Evolutionary conservation across 106 monocot species (phyloP).

Genomic region (Platanthera guangdongensis): DNA sequence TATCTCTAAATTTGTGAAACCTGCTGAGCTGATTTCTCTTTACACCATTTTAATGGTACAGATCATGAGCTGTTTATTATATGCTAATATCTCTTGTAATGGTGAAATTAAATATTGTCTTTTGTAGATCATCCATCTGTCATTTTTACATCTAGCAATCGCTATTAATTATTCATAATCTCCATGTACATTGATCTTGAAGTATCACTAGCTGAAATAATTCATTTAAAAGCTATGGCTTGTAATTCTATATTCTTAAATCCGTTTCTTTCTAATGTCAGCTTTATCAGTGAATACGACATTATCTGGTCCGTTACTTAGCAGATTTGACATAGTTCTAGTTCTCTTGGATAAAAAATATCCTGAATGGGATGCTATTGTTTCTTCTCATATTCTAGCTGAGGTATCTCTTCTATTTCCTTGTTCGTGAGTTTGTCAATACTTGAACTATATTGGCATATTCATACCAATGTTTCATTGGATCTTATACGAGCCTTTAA

Average conservation of each 20-base stretch:
- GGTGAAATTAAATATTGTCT: not conserved
- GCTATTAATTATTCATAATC: not conserved
- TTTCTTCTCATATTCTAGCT: constrained; percentile 88
- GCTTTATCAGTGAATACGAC: constrained; percentile 92
- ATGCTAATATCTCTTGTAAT: not conserved
- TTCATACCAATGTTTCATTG: not conserved
- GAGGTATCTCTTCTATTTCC: constrained; percentile 33
- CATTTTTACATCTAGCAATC: not conserved
- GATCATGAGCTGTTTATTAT: not conserved
- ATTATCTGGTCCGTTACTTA: constrained; percentile 85
- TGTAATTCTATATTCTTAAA: not conserved
- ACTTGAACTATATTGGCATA: not conserved
- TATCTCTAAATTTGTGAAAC: too few species aligned
- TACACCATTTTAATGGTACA: too few species aligned
- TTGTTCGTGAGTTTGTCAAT: not conserved
- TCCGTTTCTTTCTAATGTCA: constrained; percentile 21
- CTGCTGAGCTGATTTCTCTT: too few species aligned
- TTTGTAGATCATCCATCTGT: not conserved
- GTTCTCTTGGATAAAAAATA: constrained; percentile 92
- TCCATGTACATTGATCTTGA: not conserved
- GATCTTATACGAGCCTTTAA: not conserved
- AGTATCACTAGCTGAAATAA: not conserved
- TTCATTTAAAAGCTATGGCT: not conserved
- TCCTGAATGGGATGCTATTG: constrained; percentile 86
- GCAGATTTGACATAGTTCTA: constrained; percentile 97